A percentile compares a stretch with the other conserved stretches of the same genome.
Conservation (phyloP, 225 moss, liverwort and hornwort genomes). For the Climacium dendroides region DNA sequence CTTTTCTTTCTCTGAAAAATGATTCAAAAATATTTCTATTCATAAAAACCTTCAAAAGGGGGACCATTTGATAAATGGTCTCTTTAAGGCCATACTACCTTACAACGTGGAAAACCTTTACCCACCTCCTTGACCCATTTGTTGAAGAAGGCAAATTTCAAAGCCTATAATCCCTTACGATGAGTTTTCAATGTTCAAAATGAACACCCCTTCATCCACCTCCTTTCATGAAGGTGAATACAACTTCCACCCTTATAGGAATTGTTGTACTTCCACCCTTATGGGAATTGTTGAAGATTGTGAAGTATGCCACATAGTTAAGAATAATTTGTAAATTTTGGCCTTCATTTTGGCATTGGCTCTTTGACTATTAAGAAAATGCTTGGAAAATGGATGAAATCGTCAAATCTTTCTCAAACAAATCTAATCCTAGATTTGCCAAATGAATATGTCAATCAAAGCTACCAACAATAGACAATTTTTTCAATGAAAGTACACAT, state of each 20-base stretch:
- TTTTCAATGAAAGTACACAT: neutral
- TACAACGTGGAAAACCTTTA: neutral
- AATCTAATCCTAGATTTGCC: neutral
- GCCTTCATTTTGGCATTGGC: accelerated
- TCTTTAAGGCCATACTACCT: no score
- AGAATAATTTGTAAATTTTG: no score
- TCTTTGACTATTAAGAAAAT: neutral
- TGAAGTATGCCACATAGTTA: accelerated
- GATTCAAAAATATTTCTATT: no score
- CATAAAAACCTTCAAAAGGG: no score
- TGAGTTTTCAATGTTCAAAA: neutral
- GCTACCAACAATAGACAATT: no score
- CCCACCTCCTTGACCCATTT: neutral
- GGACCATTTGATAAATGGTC: no score
- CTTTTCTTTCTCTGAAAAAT: no score
- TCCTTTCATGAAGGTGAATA: neutral
- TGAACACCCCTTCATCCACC: neutral
- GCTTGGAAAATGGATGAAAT: neutral
- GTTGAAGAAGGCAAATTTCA: neutral
- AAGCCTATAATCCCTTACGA: neutral
- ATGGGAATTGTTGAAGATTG: no score
- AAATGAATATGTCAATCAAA: neutral
- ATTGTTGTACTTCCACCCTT: neutral
- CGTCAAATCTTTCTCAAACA: accelerated
- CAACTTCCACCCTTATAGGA: neutral